These are phyloP conservation scores for Onygenales sp. DNA, from an alignment of 2,329 filamentous ascomycete species.

Conservation along the genomic window DNA sequence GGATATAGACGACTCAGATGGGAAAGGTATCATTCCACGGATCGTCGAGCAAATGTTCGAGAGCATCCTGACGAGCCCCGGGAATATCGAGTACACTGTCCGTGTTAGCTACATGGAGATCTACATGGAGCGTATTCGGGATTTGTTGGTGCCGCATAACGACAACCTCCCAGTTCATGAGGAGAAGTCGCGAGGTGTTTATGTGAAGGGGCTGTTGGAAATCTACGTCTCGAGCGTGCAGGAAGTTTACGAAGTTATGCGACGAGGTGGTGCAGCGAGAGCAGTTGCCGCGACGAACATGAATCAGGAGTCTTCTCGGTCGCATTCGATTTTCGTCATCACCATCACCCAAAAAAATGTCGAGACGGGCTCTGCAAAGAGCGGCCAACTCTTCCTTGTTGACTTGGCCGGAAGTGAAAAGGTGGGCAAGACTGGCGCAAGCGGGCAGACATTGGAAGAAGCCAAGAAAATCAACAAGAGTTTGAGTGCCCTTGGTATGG, in stretches of 20 bases:
- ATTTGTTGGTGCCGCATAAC: slow-evolving; percentile 84
- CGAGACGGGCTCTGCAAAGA: slow-evolving; percentile 91
- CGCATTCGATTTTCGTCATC: slow-evolving; percentile 96
- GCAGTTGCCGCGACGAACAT: slow-evolving; percentile 97
- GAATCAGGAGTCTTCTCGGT: slow-evolving; percentile 97
- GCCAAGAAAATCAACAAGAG: slow-evolving; percentile 99
- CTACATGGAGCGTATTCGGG: slow-evolving; percentile 97
- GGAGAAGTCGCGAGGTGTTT: slow-evolving; percentile 90
- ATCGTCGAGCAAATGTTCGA: slow-evolving; percentile 97
- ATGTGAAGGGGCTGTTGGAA: slow-evolving; percentile 89
- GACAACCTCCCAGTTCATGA: slow-evolving; percentile 97
- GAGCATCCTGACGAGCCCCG: slow-evolving; percentile 83
- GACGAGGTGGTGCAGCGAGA: slow-evolving; percentile 77
- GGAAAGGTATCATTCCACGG: slow-evolving; percentile 89
- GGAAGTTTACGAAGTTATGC: slow-evolving; percentile 95
- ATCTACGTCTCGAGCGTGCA: slow-evolving; percentile 93
- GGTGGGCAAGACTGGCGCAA: slow-evolving; percentile 95
- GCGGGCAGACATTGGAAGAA: slow-evolving; percentile 92
- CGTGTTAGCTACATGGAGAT: slow-evolving; percentile 99
- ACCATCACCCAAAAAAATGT: slow-evolving; percentile 97
- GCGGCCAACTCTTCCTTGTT: slow-evolving; percentile 91
- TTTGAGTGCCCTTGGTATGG: slow-evolving; percentile 95
- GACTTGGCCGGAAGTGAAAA: slow-evolving; percentile 98
- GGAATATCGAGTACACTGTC: slow-evolving; percentile 97
- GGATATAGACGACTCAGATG: slow-evolving; percentile 81